Percentiles rank a stretch among this genome's conserved stretches.
phyloP scores from a whole-genome alignment of 1,284 basidiomycete genomes.

The Takashimella tepidaria region DNA sequence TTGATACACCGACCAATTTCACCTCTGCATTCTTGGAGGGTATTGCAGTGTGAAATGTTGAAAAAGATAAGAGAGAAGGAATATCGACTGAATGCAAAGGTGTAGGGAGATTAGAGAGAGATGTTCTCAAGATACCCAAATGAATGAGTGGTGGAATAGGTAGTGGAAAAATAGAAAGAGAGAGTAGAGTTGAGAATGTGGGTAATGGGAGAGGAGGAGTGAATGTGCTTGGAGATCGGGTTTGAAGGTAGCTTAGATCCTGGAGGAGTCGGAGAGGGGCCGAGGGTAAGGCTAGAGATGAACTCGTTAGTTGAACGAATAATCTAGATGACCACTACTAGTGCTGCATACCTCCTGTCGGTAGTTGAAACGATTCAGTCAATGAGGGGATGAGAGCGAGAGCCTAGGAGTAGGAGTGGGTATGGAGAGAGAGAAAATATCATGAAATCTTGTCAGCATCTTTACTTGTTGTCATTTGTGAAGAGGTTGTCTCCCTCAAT shows the following conservation, averaged over 20 bases:
- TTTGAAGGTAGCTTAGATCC: constrained; percentile 20
- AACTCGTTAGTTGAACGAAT: background rate
- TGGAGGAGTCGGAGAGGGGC: constrained; percentile 27
- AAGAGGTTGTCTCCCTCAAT: no score
- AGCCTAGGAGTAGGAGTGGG: constrained; percentile 3
- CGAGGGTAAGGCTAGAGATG: constrained; percentile 19
- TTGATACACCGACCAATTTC: no score
- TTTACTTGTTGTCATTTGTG: no score
- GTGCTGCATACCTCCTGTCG: no score
- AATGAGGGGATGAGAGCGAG: constrained; percentile 11
- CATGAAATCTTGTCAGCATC: no score
- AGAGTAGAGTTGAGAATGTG: constrained; percentile 9
- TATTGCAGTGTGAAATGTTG: no score
- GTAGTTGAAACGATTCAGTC: constrained; percentile 9
- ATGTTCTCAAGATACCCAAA: constrained; percentile 17
- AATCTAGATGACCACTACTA: constrained; percentile 6
- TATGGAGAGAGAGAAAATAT: background rate
- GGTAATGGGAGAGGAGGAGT: constrained; percentile 14
- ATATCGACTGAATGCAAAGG: background rate
- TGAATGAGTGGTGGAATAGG: constrained; percentile 19
- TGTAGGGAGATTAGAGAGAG: background rate
- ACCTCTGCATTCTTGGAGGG: no score
- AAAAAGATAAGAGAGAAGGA: no score
- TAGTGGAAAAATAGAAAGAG: constrained; percentile 27
- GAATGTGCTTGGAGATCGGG: constrained; percentile 5